A percentile compares a stretch with the other conserved stretches of the same genome.
These are phyloP conservation scores for Pluteus cervinus DNA, from an alignment of 768 basidiomycete species.

Conservation along the genomic window DNA sequence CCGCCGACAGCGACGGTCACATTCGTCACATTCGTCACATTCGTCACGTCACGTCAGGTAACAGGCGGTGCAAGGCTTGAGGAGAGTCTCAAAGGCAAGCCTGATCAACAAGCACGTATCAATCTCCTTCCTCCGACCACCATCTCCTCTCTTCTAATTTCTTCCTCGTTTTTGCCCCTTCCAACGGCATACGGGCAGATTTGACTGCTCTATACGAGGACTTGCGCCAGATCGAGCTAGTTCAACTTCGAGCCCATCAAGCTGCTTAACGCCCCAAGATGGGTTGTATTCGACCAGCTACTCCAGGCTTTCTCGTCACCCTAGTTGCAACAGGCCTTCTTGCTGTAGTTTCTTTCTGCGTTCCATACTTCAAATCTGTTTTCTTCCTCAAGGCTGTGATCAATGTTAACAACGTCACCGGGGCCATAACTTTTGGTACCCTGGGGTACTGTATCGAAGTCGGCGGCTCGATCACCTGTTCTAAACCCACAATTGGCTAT, in stretches of 20 bases:
- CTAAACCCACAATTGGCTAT: constrained; percentile 80
- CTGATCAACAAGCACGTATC: too few species aligned
- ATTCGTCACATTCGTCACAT: too few species aligned
- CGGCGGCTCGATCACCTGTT: constrained; percentile 57
- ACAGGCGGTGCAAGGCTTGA: too few species aligned
- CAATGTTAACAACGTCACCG: constrained; percentile 36
- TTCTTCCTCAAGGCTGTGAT: constrained; percentile 83
- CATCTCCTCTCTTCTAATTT: too few species aligned
- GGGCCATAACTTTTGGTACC: constrained; percentile 78
- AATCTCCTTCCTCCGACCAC: too few species aligned
- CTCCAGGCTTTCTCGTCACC: constrained; percentile 84
- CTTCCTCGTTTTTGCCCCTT: too few species aligned
- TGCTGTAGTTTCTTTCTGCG: constrained; percentile 84
- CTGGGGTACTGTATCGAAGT: constrained; percentile 81
- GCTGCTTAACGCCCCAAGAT: constrained; percentile 25
- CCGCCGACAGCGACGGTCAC: too few species aligned
- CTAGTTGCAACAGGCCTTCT: constrained; percentile 74
- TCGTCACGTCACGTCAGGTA: too few species aligned
- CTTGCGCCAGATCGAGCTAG: background rate
- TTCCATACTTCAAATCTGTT: constrained; percentile 83
- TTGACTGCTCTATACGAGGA: too few species aligned
- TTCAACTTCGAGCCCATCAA: constrained; percentile 1
- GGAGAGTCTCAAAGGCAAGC: too few species aligned
- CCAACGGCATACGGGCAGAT: too few species aligned
- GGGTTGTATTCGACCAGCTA: constrained; percentile 75